Base-by-base conservation (phyloP, 2,329 filamentous ascomycete species). In the Fusarium sarcochroum region DNA sequence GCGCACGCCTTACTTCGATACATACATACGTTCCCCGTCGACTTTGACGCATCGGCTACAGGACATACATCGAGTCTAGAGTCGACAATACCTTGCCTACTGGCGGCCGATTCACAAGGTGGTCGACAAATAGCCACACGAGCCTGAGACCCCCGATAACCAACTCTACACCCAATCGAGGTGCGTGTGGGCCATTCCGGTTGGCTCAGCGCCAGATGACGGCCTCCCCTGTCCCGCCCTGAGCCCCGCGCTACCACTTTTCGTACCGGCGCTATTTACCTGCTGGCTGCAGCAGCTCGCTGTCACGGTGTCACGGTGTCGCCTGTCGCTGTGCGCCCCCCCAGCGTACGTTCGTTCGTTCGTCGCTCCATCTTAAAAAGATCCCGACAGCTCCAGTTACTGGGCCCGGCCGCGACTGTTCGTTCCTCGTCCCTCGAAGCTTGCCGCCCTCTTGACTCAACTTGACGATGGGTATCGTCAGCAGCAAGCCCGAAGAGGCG, bases 401-500 rank as follows among this genome's bases (percentile, higher is more conserved):
- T 68, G 50, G 51, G 42, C 37, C 45, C 41, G 55, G 51, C 49
- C 42, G 68, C 59, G 61, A 70, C 70, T 62, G 58, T 55, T 63
- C 46, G 59, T 71, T 58, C 59, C 56, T 62, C 62, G 62, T 65
- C 58, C 53, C 44, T 63, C 58, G 50, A 68, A 58, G 56, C 57
- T 58, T 68, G 61, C 54, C 62, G 54, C 60, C 53, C 59, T 64
- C 62, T 51, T 66, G 63, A 65, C 64, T 48, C 58, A 63, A 61
- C 58, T 80, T 82, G 87, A 81, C 80, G 53, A 99, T 99, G 96
- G 96, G 96, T 78, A 94, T 92, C 84, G 90, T 98, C 81, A 91
- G 89, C 80, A 98, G 94, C 85, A 92, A 90, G 81, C 90, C 91
- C 76, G 94, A 97, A 75, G 94, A 98, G 76, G 92, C 90, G 78